Conservation (phyloP, 768 basidiomycete species). For the Lactarius akahatsu region DNA sequence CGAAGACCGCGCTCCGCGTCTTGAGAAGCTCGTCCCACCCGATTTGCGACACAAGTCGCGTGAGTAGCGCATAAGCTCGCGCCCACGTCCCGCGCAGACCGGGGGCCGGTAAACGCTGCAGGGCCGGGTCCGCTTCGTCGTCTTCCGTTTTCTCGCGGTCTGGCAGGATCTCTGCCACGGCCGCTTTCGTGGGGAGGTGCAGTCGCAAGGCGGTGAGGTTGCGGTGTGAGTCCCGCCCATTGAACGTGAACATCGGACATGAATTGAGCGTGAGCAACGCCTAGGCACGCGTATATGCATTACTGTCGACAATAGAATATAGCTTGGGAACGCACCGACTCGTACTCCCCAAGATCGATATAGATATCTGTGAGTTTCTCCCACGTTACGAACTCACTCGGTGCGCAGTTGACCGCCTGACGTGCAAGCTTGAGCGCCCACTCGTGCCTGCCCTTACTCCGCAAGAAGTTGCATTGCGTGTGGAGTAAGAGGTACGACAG, state of each 20-base stretch:
- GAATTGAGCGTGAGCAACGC: slow-evolving; percentile 93
- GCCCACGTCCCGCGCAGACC: slow-evolving; percentile 95
- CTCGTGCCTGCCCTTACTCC: slow-evolving; percentile 76
- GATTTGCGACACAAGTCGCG: slow-evolving; percentile 88
- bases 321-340: slow-evolving; percentile 46
- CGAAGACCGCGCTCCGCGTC: slow-evolving; percentile 91
- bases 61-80: slow-evolving; percentile 86
- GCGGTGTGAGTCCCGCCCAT: slow-evolving; percentile 91
- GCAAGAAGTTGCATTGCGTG: slow-evolving; percentile 90
- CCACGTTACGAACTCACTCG: slow-evolving; percentile 99
- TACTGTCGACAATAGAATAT: background rate
- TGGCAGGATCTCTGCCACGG: slow-evolving; percentile 88
- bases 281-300: slow-evolving; percentile 31
- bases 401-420: slow-evolving; percentile 97
- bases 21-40: slow-evolving; percentile 99
- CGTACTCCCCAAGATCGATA: slow-evolving; percentile 85
- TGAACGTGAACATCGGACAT: slow-evolving; percentile 99
- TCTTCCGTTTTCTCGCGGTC: slow-evolving; percentile 80
- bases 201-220: slow-evolving; percentile 75
- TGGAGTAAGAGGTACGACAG: slow-evolving; percentile 94
- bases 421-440: slow-evolving; percentile 92
- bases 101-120: slow-evolving; percentile 93
- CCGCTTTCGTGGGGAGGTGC: slow-evolving; percentile 81
- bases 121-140: slow-evolving; percentile 90
- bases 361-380: slow-evolving; percentile 95